Evolutionary conservation across 1,284 basidiomycete genomes (phyloP), one percentile per base, ranked within the genome.

Genomic region (Phylloporus sp.): DNA sequence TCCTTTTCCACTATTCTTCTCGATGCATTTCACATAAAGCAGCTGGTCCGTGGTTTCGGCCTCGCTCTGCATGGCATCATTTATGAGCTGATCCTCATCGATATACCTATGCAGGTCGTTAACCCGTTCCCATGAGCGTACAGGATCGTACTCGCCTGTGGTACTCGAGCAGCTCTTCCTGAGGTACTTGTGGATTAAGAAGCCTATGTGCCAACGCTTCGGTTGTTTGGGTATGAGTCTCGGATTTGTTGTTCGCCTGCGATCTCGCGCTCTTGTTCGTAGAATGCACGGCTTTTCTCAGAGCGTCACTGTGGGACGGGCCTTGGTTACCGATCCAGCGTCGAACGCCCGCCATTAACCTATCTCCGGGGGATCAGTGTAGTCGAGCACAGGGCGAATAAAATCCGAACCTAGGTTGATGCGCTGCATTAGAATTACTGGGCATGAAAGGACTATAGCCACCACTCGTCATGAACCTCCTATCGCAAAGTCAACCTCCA

Each of bases 151-250:
- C 82, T 42, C 65, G 91, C 88, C 90, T 90, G 68, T 91, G 87
- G 77, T 98, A 98, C 72, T 97, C 94, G 4, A 81, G 78, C 63
- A 87, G 81, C 73, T 94, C 92, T 44, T 84, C 81, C 31, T 84
- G 82, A 3, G 86, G 84, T 15, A 92, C 88, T 6, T 80, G 79
- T 2, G 94, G 94, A 61, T 89, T 75, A 24, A 96, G 81, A 11
- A 90, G 79, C 15, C 86, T 81, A 40, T 74, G 76, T 3, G 91
- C 90, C 31, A 95, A 80, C 1, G 76, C 78, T 65, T 89, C 88
- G 4, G 93, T 90, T 1, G 89, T 85, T 60, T 85, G 81, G n/a
- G 79, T 78, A 56, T 89, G 84, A 6, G 18, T 32, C 13, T 77
- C 74, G 29, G 58, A 54, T 51, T 60, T 71, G 24, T 58, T 51